A percentile compares a stretch with the other conserved stretches of the same genome.
Conservation (phyloP, 2,329 filamentous ascomycete species). For the Trichophyton rubrum region DNA sequence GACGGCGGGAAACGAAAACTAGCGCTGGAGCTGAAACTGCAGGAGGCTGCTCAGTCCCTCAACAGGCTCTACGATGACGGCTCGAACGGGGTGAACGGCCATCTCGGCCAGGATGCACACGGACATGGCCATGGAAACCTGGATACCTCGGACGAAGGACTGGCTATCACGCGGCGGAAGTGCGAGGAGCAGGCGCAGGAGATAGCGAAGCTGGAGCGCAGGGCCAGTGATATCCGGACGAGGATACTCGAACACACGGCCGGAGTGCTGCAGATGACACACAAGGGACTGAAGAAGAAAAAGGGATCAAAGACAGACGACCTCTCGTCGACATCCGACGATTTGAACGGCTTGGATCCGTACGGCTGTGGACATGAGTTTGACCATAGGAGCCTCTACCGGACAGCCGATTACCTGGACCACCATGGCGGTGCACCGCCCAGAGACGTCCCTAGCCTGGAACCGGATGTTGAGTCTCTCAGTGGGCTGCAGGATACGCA, state of each 20-base stretch:
- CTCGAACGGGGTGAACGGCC: constrained; percentile 32
- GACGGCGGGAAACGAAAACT: constrained; percentile 73
- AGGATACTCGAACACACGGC: constrained; percentile 80
- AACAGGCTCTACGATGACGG: constrained; percentile 61
- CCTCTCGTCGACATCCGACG: not conserved
- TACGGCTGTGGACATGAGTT: constrained; percentile 45
- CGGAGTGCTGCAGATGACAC: constrained; percentile 79
- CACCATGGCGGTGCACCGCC: constrained; percentile 24
- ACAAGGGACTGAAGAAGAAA: constrained; percentile 57
- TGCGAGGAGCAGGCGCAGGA: constrained; percentile 77
- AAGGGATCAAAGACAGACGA: constrained; percentile 38
- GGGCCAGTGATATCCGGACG: constrained; percentile 60
- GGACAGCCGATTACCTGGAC: constrained; percentile 54
- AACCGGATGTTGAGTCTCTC: constrained; percentile 11
- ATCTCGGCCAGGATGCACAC: constrained; percentile 18
- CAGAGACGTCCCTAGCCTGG: constrained; percentile 10
- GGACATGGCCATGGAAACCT: constrained; percentile 19
- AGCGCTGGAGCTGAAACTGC: constrained; percentile 81
- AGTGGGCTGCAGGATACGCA: constrained; percentile 51
- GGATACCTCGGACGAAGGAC: constrained; percentile 49
- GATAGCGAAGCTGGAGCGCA: constrained; percentile 65
- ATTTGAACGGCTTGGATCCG: constrained; percentile 1
- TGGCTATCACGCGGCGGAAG: constrained; percentile 60
- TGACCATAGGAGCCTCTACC: constrained; percentile 64
- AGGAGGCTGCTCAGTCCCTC: constrained; percentile 82